Base-by-base conservation (phyloP, 257 asterid genomes). In the Forsythia viridissima region DNA sequence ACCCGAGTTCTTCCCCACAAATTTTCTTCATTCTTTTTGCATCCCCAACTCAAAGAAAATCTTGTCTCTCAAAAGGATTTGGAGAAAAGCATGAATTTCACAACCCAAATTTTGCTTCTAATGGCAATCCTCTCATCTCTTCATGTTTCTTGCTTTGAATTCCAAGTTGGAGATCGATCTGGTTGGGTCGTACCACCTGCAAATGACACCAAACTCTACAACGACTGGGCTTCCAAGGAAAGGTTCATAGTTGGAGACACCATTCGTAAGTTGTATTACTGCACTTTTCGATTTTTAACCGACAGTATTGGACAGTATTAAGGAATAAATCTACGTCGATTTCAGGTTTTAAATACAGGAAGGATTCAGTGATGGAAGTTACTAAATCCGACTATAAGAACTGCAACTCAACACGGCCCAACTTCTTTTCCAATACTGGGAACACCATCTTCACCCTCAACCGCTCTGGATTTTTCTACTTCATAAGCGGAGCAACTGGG, bases 351-450 rank as follows among this genome's bases (percentile, higher is more conserved):
- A 84, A 82, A 71, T 93, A 91, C 89, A 84, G 74, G 88, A 93
- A 90, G 80, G 98, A 91, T 30, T 93, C 97, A 3, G 97, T 93
- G 42, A 89, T 93, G 96, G 91, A 89, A 75, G 98, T 93, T 83
- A 80, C 16, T 52, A 79, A 84, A 67, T 36, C 69, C 7, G 92
- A 89, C 66, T 91, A 90, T 86, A 84, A 84, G 10, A 82, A 79
- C 41, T 91, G 98, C 85, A 85, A 86, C 83, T 85, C 98, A 3
- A 82, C 84, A 0, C 87, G 77, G 2, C 97, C 97, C 0, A 80
- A 69, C 8, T 89, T 83, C 85, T 93, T 89, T 77, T 88, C 98
- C 69, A 91, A 93, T 83, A 78, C 82, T 16, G 96, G 96, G 20
- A 82, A 88, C 87, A 89, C 94, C 0, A 5, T 82, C 44, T 79